Base-by-base conservation (phyloP, 345 rosid genomes). In the Odontarrhena argentea region DNA sequence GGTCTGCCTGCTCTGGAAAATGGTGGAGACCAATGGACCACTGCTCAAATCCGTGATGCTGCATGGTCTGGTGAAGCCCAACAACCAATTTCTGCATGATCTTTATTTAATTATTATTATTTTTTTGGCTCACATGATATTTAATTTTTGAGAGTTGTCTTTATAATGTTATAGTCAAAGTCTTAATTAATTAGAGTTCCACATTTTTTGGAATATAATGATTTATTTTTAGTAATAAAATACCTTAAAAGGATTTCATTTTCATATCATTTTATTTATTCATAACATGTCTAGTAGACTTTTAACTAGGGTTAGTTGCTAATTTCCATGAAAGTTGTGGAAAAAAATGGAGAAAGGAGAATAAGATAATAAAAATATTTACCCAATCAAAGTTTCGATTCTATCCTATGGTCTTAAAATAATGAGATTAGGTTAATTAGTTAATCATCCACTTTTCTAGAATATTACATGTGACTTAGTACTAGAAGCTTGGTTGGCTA, bases 21-120 rank as follows among this genome's bases (percentile, higher is more conserved):
- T 44, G 80, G 74, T 30, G 55, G 68, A 48, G 91, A 86, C 36
- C 81, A 82, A 49, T 88, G 96, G 96, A 67, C 79, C 2, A 71
- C 80, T 2, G 56, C 72, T 45, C 80, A 69, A 32, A 69, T 73
- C 24, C 46, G 81, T 35, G 89, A 80, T 56, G 55, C 55, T 14
- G 81, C 79, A 22, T 89, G 93, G 96, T 13, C 80, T 0, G 34
- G 76, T 26, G 93, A 87, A 42, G 72, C 66, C 15, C 74, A 56
- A 45, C 73, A 67, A 6, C 87, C 96, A 5, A 78, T 86, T 57
- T 5, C 86, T 12, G 80, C 60, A 3, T 32, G 36, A 32, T 32
- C 7, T 32, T 32, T 32, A 28, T 28, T 28, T 28, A 4, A 28
- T 28, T 4, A 28, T 32, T 18, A 18, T 18, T 18, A 18, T 18